These are phyloP conservation scores for Cutaneotrichosporon curvatum DNA, from an alignment of 1,284 basidiomycete genomes.

Conservation along the genomic window DNA sequence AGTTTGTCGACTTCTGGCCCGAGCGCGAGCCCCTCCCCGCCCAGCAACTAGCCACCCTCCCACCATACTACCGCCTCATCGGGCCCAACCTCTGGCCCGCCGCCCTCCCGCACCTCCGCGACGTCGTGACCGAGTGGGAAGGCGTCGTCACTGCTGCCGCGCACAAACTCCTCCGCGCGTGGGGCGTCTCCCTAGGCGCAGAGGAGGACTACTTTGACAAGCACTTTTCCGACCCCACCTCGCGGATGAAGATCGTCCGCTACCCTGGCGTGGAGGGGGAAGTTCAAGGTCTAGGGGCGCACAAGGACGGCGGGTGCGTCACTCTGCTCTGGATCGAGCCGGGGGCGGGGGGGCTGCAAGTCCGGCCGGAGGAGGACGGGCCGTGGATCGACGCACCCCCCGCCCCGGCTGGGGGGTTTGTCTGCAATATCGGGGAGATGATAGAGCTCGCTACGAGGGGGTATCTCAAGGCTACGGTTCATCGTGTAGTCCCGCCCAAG, in stretches of 20 bases:
- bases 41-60: not conserved
- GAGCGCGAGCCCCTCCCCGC: constrained; percentile 4
- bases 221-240: constrained; percentile 10
- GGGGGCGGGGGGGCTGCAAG: constrained; percentile 7
- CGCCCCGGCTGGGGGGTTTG: constrained; percentile 53
- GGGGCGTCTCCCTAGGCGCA: constrained; percentile 12
- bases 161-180: constrained; percentile 13
- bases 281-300: constrained; percentile 1
- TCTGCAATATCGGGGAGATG: constrained; percentile 62
- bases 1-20: constrained; percentile 15
- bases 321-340: constrained; percentile 16
- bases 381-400: constrained; percentile 70
- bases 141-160: constrained; percentile 6
- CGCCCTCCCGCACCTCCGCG: constrained; percentile 1
- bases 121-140: constrained; percentile 13
- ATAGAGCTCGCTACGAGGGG: constrained; percentile 20
- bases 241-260: constrained; percentile 17
- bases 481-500: constrained; percentile 8
- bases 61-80: constrained; percentile 11
- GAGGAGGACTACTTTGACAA: constrained; percentile 14
- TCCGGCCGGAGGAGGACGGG: constrained; percentile 38
- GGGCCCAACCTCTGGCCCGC: constrained; percentile 17
- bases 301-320: constrained; percentile 17
- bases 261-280: constrained; percentile 12
- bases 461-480: constrained; percentile 16